A percentile compares a stretch with the other conserved stretches of the same genome.
phyloP scores from a whole-genome alignment of 164 flowering plant genomes.

The Stephania japonica region DNA sequence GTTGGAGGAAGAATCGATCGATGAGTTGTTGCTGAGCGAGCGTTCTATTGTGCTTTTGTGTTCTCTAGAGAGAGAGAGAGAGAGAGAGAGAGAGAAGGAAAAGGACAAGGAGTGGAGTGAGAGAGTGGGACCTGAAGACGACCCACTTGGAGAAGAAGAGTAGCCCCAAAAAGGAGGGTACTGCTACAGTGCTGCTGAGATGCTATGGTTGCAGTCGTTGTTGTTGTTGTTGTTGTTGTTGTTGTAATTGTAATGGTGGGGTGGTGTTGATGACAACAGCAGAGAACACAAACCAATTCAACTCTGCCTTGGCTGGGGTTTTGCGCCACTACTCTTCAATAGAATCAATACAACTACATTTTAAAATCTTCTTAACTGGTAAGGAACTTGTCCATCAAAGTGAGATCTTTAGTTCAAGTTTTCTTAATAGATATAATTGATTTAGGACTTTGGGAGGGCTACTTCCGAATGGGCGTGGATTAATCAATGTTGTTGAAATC shows the following conservation, averaged over 20 bases:
- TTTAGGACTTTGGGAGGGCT: too few species aligned
- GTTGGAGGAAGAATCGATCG: conserved; percentile 11
- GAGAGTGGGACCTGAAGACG: conserved; percentile 18
- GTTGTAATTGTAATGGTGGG: not conserved
- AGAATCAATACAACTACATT: not conserved
- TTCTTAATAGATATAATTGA: too few species aligned
- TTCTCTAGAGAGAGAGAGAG: not conserved
- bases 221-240: too few species aligned
- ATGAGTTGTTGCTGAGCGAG: not conserved
- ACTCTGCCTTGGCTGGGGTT: conserved; percentile 10
- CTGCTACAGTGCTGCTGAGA: too few species aligned
- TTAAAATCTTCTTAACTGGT: too few species aligned
- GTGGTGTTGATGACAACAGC: not conserved
- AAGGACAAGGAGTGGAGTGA: conserved; percentile 3
- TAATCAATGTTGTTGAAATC: too few species aligned
- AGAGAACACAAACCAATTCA: conserved; percentile 6
- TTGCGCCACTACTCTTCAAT: not conserved
- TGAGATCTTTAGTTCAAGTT: too few species aligned
- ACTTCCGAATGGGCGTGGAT: too few species aligned
- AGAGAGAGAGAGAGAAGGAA: not conserved
- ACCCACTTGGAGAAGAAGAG: conserved; percentile 13
- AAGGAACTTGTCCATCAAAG: too few species aligned
- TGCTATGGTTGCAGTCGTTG: too few species aligned
- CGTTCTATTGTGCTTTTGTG: not conserved
- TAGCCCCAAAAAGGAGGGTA: not conserved